phyloP scores from a whole-genome alignment of 2,329 filamentous ascomycete genomes.

The Mariannaea elegans region DNA sequence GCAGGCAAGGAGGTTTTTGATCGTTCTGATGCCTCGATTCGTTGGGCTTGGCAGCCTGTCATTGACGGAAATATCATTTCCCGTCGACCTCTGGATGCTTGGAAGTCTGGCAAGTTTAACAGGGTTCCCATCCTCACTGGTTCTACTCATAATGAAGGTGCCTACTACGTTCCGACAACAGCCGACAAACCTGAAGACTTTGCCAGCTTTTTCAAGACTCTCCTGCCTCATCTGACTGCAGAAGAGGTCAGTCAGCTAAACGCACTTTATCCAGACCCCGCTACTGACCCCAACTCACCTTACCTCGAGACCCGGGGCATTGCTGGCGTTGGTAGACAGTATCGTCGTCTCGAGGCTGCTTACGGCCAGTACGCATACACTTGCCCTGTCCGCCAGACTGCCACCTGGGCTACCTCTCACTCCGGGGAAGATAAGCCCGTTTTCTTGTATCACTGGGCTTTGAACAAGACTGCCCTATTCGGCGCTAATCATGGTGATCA shows the following conservation, averaged over 20 bases:
- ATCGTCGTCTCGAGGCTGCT: slow-evolving; percentile 32
- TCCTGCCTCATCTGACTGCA: slow-evolving; percentile 36
- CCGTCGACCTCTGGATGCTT: slow-evolving; percentile 41
- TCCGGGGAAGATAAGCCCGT: slow-evolving; percentile 28
- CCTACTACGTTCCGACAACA: slow-evolving; percentile 38
- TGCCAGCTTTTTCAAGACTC: slow-evolving; percentile 37
- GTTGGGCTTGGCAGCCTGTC: slow-evolving; percentile 46
- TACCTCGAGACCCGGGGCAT: slow-evolving; percentile 28
- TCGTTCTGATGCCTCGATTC: slow-evolving; percentile 40
- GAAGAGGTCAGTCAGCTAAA: slow-evolving; percentile 28
- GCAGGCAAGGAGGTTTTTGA: slow-evolving; percentile 42
- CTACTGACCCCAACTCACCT: slow-evolving; percentile 24
- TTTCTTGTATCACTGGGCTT: slow-evolving; percentile 43
- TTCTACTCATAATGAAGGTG: slow-evolving; percentile 42
- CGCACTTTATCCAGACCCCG: slow-evolving; percentile 32
- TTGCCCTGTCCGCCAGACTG: slow-evolving; percentile 35
- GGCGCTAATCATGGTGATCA: slow-evolving; percentile 38
- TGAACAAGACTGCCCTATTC: slow-evolving; percentile 37
- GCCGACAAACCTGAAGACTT: slow-evolving; percentile 37
- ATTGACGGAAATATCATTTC: slow-evolving; percentile 43
- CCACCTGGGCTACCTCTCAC: slow-evolving; percentile 32
- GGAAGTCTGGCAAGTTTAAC: slow-evolving; percentile 45
- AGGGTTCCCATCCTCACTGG: slow-evolving; percentile 44
- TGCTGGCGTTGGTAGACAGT: slow-evolving; percentile 28
- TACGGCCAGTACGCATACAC: slow-evolving; percentile 38